Conservation (phyloP, 257 asterid genomes). For the Solanum bulbocastanum region DNA sequence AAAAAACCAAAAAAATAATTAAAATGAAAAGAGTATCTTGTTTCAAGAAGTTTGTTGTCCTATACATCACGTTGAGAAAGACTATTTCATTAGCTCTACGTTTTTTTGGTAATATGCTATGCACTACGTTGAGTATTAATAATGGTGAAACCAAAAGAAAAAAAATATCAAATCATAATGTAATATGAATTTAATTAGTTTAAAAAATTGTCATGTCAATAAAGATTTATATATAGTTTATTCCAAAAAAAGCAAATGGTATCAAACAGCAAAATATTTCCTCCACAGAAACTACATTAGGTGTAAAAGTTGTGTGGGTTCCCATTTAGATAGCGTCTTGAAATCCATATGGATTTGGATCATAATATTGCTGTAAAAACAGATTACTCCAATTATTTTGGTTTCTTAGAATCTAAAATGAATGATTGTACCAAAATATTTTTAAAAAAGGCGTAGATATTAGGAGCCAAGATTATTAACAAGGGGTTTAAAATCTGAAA, state of each 20-base stretch:
- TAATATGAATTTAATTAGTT: not conserved
- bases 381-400: not conserved
- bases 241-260: not conserved
- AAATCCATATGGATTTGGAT: not conserved
- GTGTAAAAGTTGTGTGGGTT: not conserved
- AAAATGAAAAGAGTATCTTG: too few species aligned
- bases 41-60: too few species aligned
- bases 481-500: too few species aligned
- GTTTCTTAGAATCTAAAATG: not conserved
- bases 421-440: not conserved
- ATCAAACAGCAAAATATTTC: not conserved
- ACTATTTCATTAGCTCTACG: not conserved
- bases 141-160: not conserved
- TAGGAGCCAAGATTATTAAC: too few species aligned
- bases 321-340: not conserved
- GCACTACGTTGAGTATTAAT: not conserved
- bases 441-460: not conserved
- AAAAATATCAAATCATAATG: not conserved
- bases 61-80: not conserved
- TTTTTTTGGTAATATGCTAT: too few species aligned
- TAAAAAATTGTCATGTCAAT: not conserved
- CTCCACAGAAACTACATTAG: not conserved
- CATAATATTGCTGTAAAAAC: not conserved
- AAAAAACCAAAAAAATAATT: too few species aligned
- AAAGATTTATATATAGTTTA: not conserved